A percentile compares a stretch with the other conserved stretches of the same genome.
These are phyloP conservation scores for Arachnopeziza araneosa DNA, from an alignment of 2,329 filamentous ascomycete genomes.

Conservation along the genomic window DNA sequence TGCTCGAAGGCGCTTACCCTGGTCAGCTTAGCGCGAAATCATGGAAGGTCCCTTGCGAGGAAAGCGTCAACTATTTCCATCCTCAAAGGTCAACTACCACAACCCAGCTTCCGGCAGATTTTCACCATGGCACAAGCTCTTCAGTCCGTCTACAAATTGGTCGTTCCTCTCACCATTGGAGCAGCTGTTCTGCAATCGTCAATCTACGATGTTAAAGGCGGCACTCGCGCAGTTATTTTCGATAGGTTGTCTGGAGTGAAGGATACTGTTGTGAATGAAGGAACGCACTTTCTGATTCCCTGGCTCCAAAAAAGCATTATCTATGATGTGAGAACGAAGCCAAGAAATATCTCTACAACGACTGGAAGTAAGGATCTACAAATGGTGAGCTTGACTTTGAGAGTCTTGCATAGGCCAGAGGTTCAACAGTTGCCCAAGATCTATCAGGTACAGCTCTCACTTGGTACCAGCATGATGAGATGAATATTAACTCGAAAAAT, in stretches of 20 bases:
- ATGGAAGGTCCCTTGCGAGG: background rate
- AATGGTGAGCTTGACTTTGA: conserved; percentile 97
- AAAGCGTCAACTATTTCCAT: background rate
- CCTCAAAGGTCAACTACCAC: background rate
- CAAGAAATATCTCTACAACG: conserved; percentile 93
- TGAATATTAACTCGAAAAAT: background rate
- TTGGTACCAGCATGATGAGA: background rate
- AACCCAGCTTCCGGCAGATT: background rate
- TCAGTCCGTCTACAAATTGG: conserved; percentile 58
- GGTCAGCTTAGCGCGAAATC: background rate
- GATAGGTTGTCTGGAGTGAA: conserved; percentile 89
- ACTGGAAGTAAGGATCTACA: conserved; percentile 98
- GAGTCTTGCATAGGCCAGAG: conserved; percentile 90
- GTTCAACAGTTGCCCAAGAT: conserved; percentile 92
- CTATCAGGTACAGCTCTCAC: conserved; percentile 69
- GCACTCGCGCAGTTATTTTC: conserved; percentile 94
- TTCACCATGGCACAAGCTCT: conserved; percentile 46
- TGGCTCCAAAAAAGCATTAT: conserved; percentile 94
- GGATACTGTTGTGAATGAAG: conserved; percentile 88
- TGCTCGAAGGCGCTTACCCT: background rate
- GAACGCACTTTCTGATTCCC: conserved; percentile 91
- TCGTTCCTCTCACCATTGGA: conserved; percentile 68
- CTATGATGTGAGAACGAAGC: conserved; percentile 97
- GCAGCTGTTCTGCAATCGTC: conserved; percentile 67
- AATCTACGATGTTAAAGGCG: conserved; percentile 95